These are phyloP conservation scores for Stemphylium vesicarium DNA, from an alignment of 2,329 filamentous ascomycete species.

Conservation along the genomic window DNA sequence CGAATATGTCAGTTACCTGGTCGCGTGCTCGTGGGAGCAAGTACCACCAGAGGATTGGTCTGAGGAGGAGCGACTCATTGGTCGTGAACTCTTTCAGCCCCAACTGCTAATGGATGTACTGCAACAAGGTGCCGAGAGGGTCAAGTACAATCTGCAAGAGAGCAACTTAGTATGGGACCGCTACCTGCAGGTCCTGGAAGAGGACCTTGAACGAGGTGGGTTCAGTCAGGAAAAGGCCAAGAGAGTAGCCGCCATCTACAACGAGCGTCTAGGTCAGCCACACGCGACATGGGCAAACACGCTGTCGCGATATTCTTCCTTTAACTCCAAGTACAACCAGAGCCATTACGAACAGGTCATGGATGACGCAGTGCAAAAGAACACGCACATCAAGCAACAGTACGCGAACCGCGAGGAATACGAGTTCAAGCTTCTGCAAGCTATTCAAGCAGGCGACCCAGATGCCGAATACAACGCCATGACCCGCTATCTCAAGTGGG, in stretches of 20 bases:
- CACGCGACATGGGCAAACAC: conserved; percentile 79
- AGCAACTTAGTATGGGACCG: conserved; percentile 82
- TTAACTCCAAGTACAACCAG: conserved; percentile 74
- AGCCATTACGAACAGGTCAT: conserved; percentile 76
- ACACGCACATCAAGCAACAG: conserved; percentile 68
- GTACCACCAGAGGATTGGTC: conserved; percentile 58
- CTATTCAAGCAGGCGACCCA: conserved; percentile 62
- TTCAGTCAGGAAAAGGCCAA: conserved; percentile 62
- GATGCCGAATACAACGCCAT: conserved; percentile 63
- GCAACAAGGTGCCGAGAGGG: conserved; percentile 73
- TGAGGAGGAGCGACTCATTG: conserved; percentile 72
- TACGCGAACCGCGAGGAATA: conserved; percentile 70
- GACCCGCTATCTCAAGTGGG: conserved; percentile 82
- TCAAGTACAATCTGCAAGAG: conserved; percentile 75
- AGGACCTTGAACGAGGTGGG: conserved; percentile 66
- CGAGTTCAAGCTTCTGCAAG: conserved; percentile 70
- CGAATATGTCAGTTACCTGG: conserved; percentile 77
- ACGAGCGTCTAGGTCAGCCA: conserved; percentile 72
- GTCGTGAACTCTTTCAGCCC: conserved; percentile 74
- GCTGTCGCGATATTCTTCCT: conserved; percentile 74
- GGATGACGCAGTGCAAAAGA: conserved; percentile 68
- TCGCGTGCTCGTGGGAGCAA: conserved; percentile 66
- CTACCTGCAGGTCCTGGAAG: conserved; percentile 74
- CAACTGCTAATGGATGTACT: conserved; percentile 71
- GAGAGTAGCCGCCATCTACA: conserved; percentile 72